Percentiles rank a stretch among this genome's conserved stretches.
Conservation (phyloP, 2,329 filamentous ascomycete genomes). For the Pyricularia sp. region DNA sequence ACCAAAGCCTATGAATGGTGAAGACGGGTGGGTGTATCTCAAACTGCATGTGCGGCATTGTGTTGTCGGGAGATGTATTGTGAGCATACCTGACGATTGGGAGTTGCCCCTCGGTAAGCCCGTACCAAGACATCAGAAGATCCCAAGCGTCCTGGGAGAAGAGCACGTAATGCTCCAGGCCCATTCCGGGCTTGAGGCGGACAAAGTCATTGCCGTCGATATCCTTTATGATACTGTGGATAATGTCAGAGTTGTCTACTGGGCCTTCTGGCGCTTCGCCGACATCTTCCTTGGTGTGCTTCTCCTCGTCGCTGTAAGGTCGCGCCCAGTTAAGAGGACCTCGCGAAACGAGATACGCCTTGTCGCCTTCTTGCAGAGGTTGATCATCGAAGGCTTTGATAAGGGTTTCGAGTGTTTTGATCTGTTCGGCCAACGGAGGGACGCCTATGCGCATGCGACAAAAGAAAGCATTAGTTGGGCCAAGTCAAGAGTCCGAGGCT, state of each 20-base stretch:
- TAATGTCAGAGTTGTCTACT: conserved; percentile 79
- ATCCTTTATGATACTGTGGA: conserved; percentile 49
- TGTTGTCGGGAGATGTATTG: conserved; percentile 56
- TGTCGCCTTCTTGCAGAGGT: conserved; percentile 58
- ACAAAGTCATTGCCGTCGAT: conserved; percentile 50
- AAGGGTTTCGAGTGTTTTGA: conserved; percentile 60
- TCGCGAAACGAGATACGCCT: conserved; percentile 69
- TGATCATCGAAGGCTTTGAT: conserved; percentile 40
- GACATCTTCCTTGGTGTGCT: conserved; percentile 48
- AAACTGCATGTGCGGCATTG: conserved; percentile 61
- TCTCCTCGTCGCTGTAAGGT: conserved; percentile 51
- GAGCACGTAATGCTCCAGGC: conserved; percentile 64
- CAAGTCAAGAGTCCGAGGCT: neutral
- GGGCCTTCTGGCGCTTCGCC: conserved; percentile 58
- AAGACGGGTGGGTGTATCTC: conserved; percentile 82
- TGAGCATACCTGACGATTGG: conserved; percentile 70
- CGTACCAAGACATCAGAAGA: conserved; percentile 74
- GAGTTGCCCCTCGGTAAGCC: conserved; percentile 57
- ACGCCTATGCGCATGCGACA: conserved; percentile 11
- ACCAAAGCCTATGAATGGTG: conserved; percentile 71
- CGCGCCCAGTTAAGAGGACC: conserved; percentile 70
- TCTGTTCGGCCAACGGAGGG: conserved; percentile 47
- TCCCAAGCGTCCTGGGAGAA: conserved; percentile 77
- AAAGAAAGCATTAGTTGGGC: neutral
- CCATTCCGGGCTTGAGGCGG: conserved; percentile 60